phyloP scores from a whole-genome alignment of 2,329 filamentous ascomycete genomes.

The Fusarium nurragi region DNA sequence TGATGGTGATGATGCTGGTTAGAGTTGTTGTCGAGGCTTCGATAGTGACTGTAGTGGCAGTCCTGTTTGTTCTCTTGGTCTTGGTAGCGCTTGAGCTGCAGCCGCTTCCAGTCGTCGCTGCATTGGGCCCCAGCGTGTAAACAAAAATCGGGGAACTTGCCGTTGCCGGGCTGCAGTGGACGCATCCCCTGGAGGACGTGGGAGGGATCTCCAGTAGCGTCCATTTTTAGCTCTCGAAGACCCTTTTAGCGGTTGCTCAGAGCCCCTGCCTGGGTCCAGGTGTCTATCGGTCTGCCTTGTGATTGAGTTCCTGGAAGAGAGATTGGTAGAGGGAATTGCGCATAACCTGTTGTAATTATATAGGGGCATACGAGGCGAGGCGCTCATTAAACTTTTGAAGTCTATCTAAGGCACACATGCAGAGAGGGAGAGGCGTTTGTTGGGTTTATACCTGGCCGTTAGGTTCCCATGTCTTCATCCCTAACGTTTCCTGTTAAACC shows the following conservation, averaged over 20 bases:
- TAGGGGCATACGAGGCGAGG: not conserved
- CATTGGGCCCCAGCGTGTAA: conserved; percentile 47
- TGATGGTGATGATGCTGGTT: conserved; percentile 40
- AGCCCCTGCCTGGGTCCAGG: conserved; percentile 13
- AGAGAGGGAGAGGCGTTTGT: not conserved
- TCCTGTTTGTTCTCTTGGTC: conserved; percentile 16
- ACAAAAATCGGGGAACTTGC: conserved; percentile 56
- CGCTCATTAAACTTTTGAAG: not conserved
- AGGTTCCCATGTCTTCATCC: conserved; percentile 8
- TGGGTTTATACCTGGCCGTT: conserved; percentile 21
- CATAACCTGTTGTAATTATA: not conserved
- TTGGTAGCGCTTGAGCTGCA: conserved; percentile 7
- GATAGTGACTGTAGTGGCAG: conserved; percentile 4
- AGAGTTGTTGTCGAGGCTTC: conserved; percentile 22
- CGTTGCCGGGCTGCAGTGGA: conserved; percentile 51
- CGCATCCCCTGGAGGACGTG: conserved; percentile 40
- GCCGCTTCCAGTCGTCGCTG: conserved; percentile 18
- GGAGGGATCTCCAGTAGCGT: conserved; percentile 27
- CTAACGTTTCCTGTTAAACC: conserved; percentile 12
- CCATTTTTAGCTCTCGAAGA: conserved; percentile 35
- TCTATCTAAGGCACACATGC: not conserved
- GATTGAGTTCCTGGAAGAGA: conserved; percentile 1
- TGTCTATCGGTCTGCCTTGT: not conserved
- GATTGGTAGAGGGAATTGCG: not conserved
- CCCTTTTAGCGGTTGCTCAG: conserved; percentile 20